Evolutionary conservation across 2,329 filamentous ascomycete species (phyloP).

Genomic region (Curvularia sp.): DNA sequence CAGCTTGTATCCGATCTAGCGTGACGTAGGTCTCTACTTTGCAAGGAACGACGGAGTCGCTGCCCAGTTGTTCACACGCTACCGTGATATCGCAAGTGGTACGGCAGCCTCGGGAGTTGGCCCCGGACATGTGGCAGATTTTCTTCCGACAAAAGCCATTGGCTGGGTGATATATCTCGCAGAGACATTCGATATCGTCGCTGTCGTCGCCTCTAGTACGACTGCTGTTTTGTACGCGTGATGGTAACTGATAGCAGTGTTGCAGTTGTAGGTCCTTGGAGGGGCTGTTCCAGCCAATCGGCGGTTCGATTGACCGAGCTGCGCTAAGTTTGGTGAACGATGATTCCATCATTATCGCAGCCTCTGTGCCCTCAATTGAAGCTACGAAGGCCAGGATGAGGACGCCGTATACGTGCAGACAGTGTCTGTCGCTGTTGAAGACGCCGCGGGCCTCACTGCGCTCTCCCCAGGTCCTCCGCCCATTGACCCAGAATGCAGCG

Average conservation of each 20-base stretch:
- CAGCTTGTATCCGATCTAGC: background rate
- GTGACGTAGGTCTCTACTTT: background rate
- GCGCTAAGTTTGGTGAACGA: conserved; percentile 24
- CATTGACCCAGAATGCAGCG: conserved; percentile 33
- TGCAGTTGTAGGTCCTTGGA: background rate
- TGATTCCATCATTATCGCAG: conserved; percentile 23
- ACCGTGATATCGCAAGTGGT: background rate
- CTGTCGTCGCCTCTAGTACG: background rate
- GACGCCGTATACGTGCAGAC: conserved; percentile 52
- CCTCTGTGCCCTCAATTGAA: conserved; percentile 16
- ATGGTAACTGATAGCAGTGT: background rate
- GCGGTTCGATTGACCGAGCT: conserved; percentile 22
- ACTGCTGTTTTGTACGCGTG: background rate
- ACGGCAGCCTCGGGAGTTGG: background rate
- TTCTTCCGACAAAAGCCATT: background rate
- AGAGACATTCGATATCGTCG: background rate
- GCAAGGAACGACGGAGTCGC: background rate
- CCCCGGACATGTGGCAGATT: background rate
- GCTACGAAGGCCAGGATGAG: conserved; percentile 43
- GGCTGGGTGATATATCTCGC: background rate
- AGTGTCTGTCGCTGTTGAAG: conserved; percentile 49
- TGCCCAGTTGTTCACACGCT: background rate
- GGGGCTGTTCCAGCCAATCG: conserved; percentile 11
- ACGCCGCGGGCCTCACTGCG: conserved; percentile 39
- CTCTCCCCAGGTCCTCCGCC: conserved; percentile 30